Base-by-base conservation (phyloP, 2,329 filamentous ascomycete species). In the Aspergillus quadricinctus region DNA sequence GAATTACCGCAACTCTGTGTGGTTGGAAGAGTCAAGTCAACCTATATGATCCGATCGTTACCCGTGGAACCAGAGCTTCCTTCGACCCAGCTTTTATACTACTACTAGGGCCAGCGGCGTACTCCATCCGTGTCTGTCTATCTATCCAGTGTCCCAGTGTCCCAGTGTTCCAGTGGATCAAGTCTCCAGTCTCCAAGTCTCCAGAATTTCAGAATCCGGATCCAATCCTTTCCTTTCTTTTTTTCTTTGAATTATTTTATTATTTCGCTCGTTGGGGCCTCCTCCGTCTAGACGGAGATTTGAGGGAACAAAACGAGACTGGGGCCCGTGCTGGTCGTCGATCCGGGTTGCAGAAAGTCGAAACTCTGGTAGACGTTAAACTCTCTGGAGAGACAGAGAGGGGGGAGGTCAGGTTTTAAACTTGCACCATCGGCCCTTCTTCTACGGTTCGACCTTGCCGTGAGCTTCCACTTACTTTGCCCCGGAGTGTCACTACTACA, bases 321-420 rank as follows among this genome's bases (percentile, higher is more conserved):
- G 59, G 62, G 31, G 63, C 58, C 61, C 58, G 63, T 64, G 61
- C 63, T 65, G 57, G 57, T 49, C 59, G 63, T 64, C 61, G 63
- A 65, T 65, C 63, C 56, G 60, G 61, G 54, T 57, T 56, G 48
- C 63, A 46, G 43, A 46, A 43, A 17, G 43, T 64, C 64, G 64
- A 66, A 61, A 64, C 60, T 64, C 64, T 70, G 66, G 65, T 66
- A 65, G 64, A 63, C 68, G 62, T 58, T 58, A 57, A 59, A 60
- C 54, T 60, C 58, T 56, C 48, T n/a, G 27, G 27, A 29, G 17
- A 29, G 48, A 29, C 23, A 19, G 27, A 21, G 27, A 52, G 58
- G 55, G 56, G 56, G 41, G 49, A 53, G 55, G 57, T 45, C 21
- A 55, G 55, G 53, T 56, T 61, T 61, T 59, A 62, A 60, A 62